Percentiles rank a stretch among this genome's conserved stretches.
These are phyloP conservation scores for Argentina anserina DNA, from an alignment of 306 rosid genomes.

Conservation along the genomic window DNA sequence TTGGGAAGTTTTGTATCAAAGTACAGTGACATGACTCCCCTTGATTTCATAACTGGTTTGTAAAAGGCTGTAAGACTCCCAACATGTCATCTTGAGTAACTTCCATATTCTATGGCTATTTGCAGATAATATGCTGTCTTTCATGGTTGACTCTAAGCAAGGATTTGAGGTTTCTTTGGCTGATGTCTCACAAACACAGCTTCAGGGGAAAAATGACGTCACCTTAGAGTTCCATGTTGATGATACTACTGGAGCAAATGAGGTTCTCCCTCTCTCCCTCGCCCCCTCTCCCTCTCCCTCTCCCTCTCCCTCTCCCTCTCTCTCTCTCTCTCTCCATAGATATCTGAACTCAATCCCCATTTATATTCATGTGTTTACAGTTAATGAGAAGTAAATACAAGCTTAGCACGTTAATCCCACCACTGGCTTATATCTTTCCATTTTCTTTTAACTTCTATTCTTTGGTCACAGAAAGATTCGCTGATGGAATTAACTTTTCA, in stretches of 20 bases:
- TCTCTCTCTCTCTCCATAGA: not conserved
- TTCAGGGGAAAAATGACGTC: slow-evolving; percentile 94
- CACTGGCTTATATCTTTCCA: slow-evolving; percentile 7
- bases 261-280: slow-evolving; percentile 37
- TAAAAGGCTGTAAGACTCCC: not conserved
- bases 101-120: slow-evolving; percentile 24
- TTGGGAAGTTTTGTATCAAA: not conserved
- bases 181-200: slow-evolving; percentile 92
- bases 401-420: not conserved
- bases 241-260: slow-evolving; percentile 97
- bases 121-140: slow-evolving; percentile 85
- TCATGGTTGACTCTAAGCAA: slow-evolving; percentile 89
- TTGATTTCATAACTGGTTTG: not conserved
- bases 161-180: slow-evolving; percentile 98
- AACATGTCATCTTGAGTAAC: not conserved
- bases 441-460: slow-evolving; percentile 8
- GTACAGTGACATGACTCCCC: not conserved
- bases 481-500: slow-evolving; percentile 97
- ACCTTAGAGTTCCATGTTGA: slow-evolving; percentile 94
- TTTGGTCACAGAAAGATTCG: slow-evolving; percentile 82
- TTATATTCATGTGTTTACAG: not conserved
- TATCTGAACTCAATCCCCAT: not conserved
- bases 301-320: not conserved
- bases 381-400: not conserved
- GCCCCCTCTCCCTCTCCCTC: not conserved